Base-by-base conservation (phyloP, 129 eudicot species). In the Lactuca sativa region DNA sequence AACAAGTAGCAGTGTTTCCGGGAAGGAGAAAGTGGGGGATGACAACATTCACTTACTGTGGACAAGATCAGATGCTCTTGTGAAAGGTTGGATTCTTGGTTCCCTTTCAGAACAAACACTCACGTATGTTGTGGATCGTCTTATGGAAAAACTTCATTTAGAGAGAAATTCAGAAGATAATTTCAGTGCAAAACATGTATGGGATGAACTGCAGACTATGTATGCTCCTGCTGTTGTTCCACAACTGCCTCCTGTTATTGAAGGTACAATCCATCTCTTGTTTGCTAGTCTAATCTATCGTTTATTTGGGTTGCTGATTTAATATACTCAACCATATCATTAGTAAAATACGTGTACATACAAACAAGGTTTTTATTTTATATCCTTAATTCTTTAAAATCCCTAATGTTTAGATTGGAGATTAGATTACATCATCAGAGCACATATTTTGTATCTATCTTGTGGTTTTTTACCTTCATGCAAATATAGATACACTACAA, bases 181-280 rank as follows among this genome's bases (percentile, higher is more conserved):
- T 17, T 61, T 18, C 77, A 72, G 61, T 61, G 77, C 77, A 13
- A 72, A 72, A 72, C 53, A 72, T 6, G 5, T 62, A 5, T 72
- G 77, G 77, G 77, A 61, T 53, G 37, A 61, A 51, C 36, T 72
- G 13, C 15, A 21, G 13, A 17, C 33, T 16, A 7, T 61, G 37
- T 72, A 62, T 60, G 61, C 63, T 18, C 53, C 66, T 21, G 21
- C 21, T 10, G 12, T 6, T 32, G 3, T 8, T 30, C 54, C 8
- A 34, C 51, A 44, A 36, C 69, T 59, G 15, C 32, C 67, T 13
- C 33, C 40, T 7, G 34, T 32, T 52, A 9, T 21, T 21, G 21
- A 21, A 21, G 21, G 21, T 21, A 21, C 21, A 21, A 21, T 21
- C 21, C 21, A 21, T 21, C 21, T 21, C 21, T 21, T 21, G 21